Conservation (phyloP, 2,329 filamentous ascomycete genomes). For the Neonectria punicea region DNA sequence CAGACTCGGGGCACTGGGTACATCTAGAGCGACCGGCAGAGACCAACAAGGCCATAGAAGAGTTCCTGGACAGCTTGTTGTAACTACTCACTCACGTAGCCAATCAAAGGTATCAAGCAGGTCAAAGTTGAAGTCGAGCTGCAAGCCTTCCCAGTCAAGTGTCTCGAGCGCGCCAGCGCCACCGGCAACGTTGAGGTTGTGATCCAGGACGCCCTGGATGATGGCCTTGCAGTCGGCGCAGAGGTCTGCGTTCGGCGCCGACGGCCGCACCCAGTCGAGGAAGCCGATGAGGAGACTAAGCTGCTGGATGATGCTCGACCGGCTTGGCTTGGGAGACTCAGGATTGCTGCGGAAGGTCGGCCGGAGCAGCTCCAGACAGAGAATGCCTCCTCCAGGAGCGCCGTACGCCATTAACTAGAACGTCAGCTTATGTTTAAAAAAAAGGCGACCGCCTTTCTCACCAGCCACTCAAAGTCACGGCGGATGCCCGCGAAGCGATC, state of each 20-base stretch:
- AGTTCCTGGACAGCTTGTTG: constrained; percentile 26
- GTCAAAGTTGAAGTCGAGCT: constrained; percentile 57
- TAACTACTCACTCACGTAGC: constrained; percentile 46
- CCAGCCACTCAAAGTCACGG: constrained; percentile 61
- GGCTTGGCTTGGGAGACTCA: constrained; percentile 50
- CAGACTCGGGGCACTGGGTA: constrained; percentile 50
- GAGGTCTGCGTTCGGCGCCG: constrained; percentile 60
- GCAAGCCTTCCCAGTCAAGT: constrained; percentile 50
- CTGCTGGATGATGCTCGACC: constrained; percentile 62
- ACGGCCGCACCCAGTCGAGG: constrained; percentile 61
- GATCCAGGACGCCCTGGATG: constrained; percentile 62
- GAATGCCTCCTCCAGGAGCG: constrained; percentile 59
- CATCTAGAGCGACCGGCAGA: constrained; percentile 43
- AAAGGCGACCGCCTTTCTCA: too few relatives aligned
- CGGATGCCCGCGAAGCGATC: constrained; percentile 55
- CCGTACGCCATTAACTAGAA: constrained; percentile 60
- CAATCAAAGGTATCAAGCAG: constrained; percentile 62
- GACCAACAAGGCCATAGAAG: constrained; percentile 39
- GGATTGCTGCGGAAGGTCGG: constrained; percentile 51
- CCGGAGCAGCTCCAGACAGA: constrained; percentile 61
- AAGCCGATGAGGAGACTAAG: constrained; percentile 62
- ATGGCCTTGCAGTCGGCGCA: constrained; percentile 58
- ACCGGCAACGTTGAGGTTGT: constrained; percentile 55
- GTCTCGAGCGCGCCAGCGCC: constrained; percentile 36
- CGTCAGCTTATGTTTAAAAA: too few relatives aligned